Base-by-base conservation (phyloP, 495 filamentous ascomycete species). In the Sporormia fimetaria region DNA sequence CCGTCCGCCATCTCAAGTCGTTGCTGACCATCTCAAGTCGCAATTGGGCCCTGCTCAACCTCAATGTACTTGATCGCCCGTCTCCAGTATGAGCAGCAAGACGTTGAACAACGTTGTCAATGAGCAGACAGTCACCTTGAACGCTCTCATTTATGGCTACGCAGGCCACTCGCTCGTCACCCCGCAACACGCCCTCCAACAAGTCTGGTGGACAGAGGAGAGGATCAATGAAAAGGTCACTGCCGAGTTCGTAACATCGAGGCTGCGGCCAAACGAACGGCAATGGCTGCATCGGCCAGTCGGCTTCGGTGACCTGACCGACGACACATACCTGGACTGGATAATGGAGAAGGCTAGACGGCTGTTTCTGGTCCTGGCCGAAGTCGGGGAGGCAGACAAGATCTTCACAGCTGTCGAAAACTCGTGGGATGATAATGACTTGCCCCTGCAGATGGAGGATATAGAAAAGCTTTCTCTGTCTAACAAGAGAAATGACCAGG, bases 241-340 rank as follows among this genome's bases (percentile, higher is more conserved):
- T 23, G 66, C 71, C 27, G 68, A 77, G 33, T 90, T 78, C 52
- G 71, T 92, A 43, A 65, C 75, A 43, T 70, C 69, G 25, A 75
- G 79, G 38, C 67, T 85, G 14, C 65, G 71, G n/a, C 71, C 75
- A 9, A 68, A 76, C 10, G 74, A 80, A 57, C 68, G 78, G 42
- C 60, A 70, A 21, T 69, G 70, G 18, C 66, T 95, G 11, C 76
- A 90, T 54, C 66, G 70, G 31, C 76, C 77, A 0, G 62, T 87
- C 24, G 71, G 71, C 12, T 94, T 90, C 62, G 87, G 85, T n/a
- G 85, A 87, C 54, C 60, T 95, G 48, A 94, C 87, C 1, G 83
- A 85, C 52, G 79, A 84, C 48, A 92, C 85, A 1, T 96, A 94
- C 55, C 77, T 84, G 61, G 87, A 94, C 50, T 92, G 83, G 82